Evolutionary conservation across 495 filamentous ascomycete species (phyloP).

Genomic region (Penicillium dipodomyicola): DNA sequence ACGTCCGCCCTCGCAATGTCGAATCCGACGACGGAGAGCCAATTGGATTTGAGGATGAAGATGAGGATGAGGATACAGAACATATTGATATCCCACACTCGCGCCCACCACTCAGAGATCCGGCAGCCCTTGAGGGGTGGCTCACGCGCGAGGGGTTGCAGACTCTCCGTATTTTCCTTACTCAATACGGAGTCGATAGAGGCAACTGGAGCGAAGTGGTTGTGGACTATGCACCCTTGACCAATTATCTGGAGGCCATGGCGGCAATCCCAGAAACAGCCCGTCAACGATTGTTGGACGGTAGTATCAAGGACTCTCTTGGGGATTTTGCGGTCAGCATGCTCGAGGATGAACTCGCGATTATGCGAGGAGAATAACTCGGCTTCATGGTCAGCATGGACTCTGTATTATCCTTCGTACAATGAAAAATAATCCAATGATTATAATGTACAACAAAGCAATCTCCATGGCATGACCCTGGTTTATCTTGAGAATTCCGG

Average conservation of each 20-base stretch:
- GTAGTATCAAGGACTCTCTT: conserved; percentile 35
- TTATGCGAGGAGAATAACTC: conserved; percentile 25
- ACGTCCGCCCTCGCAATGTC: conserved; percentile 1
- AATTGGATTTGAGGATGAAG: conserved; percentile 7
- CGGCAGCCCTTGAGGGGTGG: conserved; percentile 38
- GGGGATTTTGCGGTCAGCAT: conserved; percentile 43
- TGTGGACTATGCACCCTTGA: conserved; percentile 37
- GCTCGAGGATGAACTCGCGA: conserved; percentile 42
- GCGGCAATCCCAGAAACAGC: conserved; percentile 27
- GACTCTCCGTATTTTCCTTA: conserved; percentile 37
- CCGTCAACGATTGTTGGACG: conserved; percentile 32
- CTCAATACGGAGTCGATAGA: conserved; percentile 44
- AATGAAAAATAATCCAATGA: background rate
- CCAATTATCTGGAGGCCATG: conserved; percentile 42
- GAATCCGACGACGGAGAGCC: background rate
- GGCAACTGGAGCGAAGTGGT: conserved; percentile 44
- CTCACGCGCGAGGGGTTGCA: conserved; percentile 37
- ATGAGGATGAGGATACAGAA: conserved; percentile 14
- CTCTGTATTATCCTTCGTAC: background rate
- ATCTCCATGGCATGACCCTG: background rate
- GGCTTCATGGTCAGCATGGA: background rate
- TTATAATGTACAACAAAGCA: background rate
- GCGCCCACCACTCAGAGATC: conserved; percentile 31
- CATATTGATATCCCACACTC: conserved; percentile 7
- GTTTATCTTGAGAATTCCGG: background rate